Base-by-base conservation (phyloP, 2,329 filamentous ascomycete genomes). In the Aspergillus fructus region DNA sequence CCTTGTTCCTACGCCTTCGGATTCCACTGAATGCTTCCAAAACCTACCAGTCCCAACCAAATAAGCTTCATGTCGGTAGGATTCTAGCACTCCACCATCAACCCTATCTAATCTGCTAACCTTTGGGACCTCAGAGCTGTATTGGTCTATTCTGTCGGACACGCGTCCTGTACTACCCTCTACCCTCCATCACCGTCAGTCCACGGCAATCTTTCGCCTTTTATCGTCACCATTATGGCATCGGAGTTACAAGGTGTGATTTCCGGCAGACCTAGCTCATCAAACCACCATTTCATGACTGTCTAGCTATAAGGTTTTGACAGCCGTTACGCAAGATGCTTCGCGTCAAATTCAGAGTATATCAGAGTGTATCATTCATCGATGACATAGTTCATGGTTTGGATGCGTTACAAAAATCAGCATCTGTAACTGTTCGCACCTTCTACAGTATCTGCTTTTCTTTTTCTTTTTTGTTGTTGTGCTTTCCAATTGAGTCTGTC, bases 361-460 rank as follows among this genome's bases (percentile, higher is more conserved):
- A 30, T 37, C 27, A 33, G 11, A 13, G 3, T 30, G 30, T 33
- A 30, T 37, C 27, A 33, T 54, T 42, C 23, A 19, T n/a, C 4
- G 30, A 51, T 56, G 53, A 56, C 53, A 56, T 46, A 56, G 8
- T 9, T 30, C 5, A 15, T 33, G 19, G 49, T 19, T 30, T 45
- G 40, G 30, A 17, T 17, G 37, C 27, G 34, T 30, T 57, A 57
- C 49, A 55, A 50, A 55, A 40, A 42, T 27, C 41, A 1, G 15
- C 15, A 43, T 34, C 47, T 39, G 19, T 47, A 37, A 33, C 23
- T 11, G 4, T 13, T 43, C 19, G 7, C 24, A 7, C 53, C 40
- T 45, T 50, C 40, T 41, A 49, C 21, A 37, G 19, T 21, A n/a
- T n/a, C 30, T 12, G 24, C 5, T 13, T 17, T 30, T 46, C 30